phyloP scores from a whole-genome alignment of 495 filamentous ascomycete species.

The Penicillium lagena region DNA sequence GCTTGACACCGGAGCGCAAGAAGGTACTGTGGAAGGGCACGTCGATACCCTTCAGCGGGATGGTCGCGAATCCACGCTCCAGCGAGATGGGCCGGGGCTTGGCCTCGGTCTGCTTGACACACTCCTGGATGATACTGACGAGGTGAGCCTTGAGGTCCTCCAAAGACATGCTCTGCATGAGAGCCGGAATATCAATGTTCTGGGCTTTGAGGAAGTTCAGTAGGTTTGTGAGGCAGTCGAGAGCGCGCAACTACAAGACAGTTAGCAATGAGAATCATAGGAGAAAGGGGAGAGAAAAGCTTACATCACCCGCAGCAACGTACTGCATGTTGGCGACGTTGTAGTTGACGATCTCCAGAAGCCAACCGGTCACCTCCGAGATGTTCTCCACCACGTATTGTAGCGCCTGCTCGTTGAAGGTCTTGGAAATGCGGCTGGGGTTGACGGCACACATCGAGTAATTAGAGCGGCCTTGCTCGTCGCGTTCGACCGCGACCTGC shows the following conservation, averaged over 20 bases:
- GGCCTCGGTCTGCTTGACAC: slow-evolving; percentile 73
- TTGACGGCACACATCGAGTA: slow-evolving; percentile 99
- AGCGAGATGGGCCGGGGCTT: slow-evolving; percentile 86
- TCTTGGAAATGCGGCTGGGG: slow-evolving; percentile 92
- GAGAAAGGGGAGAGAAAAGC: slow-evolving; percentile 3
- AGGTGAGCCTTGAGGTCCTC: slow-evolving; percentile 78
- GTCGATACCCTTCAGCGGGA: slow-evolving; percentile 93
- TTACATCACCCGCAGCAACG: slow-evolving; percentile 85
- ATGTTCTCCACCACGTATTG: slow-evolving; percentile 94
- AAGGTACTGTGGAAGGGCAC: slow-evolving; percentile 99
- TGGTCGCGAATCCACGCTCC: slow-evolving; percentile 92
- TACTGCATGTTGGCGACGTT: slow-evolving; percentile 99
- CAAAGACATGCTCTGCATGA: slow-evolving; percentile 78
- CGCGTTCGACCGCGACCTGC: slow-evolving; percentile 98
- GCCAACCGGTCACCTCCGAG: slow-evolving; percentile 84
- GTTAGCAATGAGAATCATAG: slow-evolving; percentile 19
- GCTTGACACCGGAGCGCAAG: slow-evolving; percentile 94
- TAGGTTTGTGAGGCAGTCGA: slow-evolving; percentile 88
- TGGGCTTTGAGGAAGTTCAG: slow-evolving; percentile 92
- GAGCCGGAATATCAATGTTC: slow-evolving; percentile 90
- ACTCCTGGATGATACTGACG: slow-evolving; percentile 78
- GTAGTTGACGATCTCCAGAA: slow-evolving; percentile 98
- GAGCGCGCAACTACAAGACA: slow-evolving; percentile 60
- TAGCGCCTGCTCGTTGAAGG: slow-evolving; percentile 93
- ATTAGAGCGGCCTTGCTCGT: slow-evolving; percentile 85